phyloP scores from a whole-genome alignment of 2,329 filamentous ascomycete genomes.

The Seiridium unicorne region DNA sequence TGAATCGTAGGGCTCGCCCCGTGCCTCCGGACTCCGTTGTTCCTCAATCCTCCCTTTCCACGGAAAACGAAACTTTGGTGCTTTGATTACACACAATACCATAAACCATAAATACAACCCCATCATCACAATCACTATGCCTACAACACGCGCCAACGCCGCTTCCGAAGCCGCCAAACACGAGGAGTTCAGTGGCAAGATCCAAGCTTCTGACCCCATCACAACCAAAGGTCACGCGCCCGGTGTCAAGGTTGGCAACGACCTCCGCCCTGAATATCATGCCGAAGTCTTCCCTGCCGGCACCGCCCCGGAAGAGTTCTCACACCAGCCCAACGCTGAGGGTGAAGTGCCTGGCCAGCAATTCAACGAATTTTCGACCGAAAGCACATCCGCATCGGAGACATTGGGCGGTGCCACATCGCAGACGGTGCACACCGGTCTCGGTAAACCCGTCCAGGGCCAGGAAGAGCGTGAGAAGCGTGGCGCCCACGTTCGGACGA shows the following conservation, averaged over 20 bases:
- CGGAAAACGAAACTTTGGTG: background rate
- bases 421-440: background rate
- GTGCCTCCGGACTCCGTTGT: background rate
- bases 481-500: background rate
- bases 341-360: background rate
- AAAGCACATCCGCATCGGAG: background rate
- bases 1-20: background rate
- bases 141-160: background rate
- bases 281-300: background rate
- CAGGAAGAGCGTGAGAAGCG: background rate
- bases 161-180: background rate
- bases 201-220: slow-evolving; percentile 50
- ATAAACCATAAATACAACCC: background rate
- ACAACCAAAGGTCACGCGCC: slow-evolving; percentile 58
- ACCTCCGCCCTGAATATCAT: background rate
- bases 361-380: background rate
- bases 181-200: slow-evolving; percentile 49
- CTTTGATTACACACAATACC: background rate
- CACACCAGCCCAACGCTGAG: background rate
- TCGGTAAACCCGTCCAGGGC: background rate
- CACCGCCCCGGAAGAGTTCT: background rate
- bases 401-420: background rate
- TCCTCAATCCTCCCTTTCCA: background rate
- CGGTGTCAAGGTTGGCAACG: slow-evolving; percentile 37
- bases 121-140: background rate